Conservation (phyloP, 148 eudicot genomes). For the Silene conica region DNA sequence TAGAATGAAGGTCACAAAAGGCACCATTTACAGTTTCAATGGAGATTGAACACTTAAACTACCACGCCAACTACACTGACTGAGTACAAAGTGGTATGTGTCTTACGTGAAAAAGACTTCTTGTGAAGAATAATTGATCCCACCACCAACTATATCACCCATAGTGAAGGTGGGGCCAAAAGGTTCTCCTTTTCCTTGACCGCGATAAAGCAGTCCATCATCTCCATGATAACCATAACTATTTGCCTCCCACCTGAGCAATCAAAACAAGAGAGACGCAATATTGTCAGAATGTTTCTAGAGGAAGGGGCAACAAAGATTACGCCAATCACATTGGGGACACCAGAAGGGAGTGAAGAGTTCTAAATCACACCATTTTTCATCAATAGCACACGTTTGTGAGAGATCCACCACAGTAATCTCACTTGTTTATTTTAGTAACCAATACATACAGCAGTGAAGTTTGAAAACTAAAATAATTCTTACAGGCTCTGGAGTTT, state of each 20-base stretch:
- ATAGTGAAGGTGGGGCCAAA: constrained; percentile 74
- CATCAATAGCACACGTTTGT: not conserved
- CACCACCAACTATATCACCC: constrained; percentile 90
- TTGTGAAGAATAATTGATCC: constrained; percentile 79
- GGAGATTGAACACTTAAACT: constrained; percentile 12
- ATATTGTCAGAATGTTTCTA: not conserved
- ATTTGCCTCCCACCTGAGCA: constrained; percentile 84
- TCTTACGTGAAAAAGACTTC: constrained; percentile 95
- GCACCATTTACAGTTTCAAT: constrained; percentile 11
- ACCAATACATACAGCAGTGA: not conserved
- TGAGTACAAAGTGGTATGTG: constrained; percentile 11
- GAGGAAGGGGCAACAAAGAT: not conserved
- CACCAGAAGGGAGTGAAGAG: not conserved
- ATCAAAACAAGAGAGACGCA: not conserved
- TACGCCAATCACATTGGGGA: not conserved
- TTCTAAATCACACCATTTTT: not conserved
- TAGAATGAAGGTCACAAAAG: not conserved
- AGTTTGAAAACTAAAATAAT: not conserved
- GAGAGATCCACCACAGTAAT: not conserved
- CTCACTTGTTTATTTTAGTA: not conserved
- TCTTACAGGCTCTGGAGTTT: not conserved
- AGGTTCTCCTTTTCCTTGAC: constrained; percentile 76
- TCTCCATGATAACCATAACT: constrained; percentile 98
- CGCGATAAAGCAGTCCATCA: constrained; percentile 82
- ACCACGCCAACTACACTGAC: constrained; percentile 11